Conservation (phyloP, 225 moss, liverwort and hornwort species). For the Climacium dendroides region DNA sequence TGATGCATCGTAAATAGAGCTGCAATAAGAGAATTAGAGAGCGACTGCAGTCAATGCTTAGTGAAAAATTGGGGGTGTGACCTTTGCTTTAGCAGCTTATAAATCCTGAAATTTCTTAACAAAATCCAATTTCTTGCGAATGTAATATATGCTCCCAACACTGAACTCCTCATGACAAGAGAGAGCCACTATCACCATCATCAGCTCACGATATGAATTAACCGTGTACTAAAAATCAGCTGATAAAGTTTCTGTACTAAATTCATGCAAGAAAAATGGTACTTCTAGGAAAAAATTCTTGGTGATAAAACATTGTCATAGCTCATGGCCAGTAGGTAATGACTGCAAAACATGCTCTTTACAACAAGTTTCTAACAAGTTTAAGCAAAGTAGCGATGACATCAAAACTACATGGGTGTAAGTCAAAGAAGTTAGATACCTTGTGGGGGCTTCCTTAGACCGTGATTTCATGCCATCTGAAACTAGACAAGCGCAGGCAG, state of each 20-base stretch:
- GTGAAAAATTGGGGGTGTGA: background rate
- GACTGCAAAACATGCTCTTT: background rate
- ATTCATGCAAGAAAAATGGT: background rate
- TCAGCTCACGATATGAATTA: background rate
- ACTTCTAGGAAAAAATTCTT: background rate
- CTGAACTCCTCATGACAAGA: background rate
- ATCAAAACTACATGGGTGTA: background rate
- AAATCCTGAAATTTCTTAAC: background rate
- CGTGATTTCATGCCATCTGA: slow-evolving; percentile 86
- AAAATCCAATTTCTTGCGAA: background rate
- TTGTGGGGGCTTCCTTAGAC: slow-evolving; percentile 39
- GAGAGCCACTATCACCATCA: background rate
- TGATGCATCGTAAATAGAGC: slow-evolving; percentile 68
- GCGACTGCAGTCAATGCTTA: background rate
- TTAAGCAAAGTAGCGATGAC: background rate
- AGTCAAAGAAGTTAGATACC: slow-evolving; percentile 2
- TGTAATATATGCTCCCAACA: background rate
- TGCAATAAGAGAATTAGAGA: background rate
- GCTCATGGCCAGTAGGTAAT: background rate
- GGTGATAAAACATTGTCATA: background rate
- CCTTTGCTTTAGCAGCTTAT: background rate
- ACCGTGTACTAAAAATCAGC: background rate
- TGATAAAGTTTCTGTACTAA: background rate
- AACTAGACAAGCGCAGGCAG: slow-evolving; percentile 83
- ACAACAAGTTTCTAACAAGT: background rate